A percentile compares a stretch with the other conserved stretches of the same genome.
Evolutionary conservation across 2,329 filamentous ascomycete species (phyloP).

Genomic region (Microsporum audouinii): DNA sequence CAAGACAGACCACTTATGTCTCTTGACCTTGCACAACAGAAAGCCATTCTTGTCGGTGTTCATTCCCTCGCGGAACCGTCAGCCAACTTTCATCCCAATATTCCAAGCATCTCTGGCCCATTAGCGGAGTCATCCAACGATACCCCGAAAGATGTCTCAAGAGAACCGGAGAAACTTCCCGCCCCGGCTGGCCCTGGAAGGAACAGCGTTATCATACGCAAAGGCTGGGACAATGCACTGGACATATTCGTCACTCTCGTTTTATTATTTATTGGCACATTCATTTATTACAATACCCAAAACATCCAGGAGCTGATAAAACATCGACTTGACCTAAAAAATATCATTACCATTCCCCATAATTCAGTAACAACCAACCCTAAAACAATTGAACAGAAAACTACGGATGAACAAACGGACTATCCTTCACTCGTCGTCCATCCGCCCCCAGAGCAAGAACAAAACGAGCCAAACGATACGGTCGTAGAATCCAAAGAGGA

Average conservation of each 20-base stretch:
- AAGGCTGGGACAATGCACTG: constrained; percentile 35
- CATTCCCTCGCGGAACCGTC: constrained; percentile 49
- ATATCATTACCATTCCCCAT: constrained; percentile 28
- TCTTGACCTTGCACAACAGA: constrained; percentile 38
- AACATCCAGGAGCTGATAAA: constrained; percentile 32
- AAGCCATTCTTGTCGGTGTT: constrained; percentile 57
- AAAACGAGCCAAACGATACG: background rate
- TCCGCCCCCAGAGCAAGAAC: background rate
- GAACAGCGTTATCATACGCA: constrained; percentile 35
- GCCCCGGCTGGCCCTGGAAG: constrained; percentile 28
- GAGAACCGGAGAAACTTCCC: constrained; percentile 27
- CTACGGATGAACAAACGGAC: background rate
- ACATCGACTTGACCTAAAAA: constrained; percentile 36
- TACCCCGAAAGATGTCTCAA: constrained; percentile 27
- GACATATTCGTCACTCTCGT: constrained; percentile 36
- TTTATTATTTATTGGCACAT: constrained; percentile 30
- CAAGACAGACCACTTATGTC: constrained; percentile 29
- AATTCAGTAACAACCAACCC: constrained; percentile 7
- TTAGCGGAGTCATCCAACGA: constrained; percentile 27
- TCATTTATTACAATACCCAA: constrained; percentile 34
- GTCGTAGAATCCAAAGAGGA: background rate
- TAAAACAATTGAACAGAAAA: background rate
- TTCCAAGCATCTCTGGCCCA: constrained; percentile 37
- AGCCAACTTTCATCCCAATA: constrained; percentile 23
- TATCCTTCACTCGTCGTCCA: background rate